Percentiles rank a stretch among this genome's conserved stretches.
Conservation (phyloP, 495 filamentous ascomycete genomes). For the Podospora conica region DNA sequence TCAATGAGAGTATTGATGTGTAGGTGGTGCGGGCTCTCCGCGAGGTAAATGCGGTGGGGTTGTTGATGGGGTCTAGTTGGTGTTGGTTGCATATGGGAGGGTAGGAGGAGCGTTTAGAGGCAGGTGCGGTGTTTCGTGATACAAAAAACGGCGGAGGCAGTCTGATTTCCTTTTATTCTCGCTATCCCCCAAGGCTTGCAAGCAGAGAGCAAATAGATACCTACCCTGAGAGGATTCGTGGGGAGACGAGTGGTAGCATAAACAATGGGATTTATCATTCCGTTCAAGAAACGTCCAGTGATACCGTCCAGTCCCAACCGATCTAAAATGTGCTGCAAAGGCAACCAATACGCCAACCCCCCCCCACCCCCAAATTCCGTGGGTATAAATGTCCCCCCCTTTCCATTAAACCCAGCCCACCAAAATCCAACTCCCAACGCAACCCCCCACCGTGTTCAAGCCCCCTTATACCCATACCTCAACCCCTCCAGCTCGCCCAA, state of each 20-base stretch:
- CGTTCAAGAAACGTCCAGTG: not conserved
- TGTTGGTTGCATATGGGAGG: not conserved
- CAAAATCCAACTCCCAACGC: not conserved
- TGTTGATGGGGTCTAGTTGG: no score
- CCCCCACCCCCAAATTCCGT: not conserved
- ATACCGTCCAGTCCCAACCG: not conserved
- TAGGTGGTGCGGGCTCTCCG: conserved; percentile 33
- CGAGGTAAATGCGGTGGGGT: not conserved
- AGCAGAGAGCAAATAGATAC: not conserved
- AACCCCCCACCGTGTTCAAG: conserved; percentile 36
- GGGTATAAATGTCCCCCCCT: not conserved
- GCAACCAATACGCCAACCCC: no score
- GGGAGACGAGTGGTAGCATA: not conserved
- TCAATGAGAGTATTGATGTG: conserved; percentile 93
- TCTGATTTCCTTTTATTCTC: not conserved
- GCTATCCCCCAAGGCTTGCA: not conserved
- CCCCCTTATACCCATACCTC: conserved; percentile 56
- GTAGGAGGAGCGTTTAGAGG: not conserved
- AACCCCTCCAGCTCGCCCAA: conserved; percentile 45
- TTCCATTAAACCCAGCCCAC: not conserved
- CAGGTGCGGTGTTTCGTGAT: not conserved
- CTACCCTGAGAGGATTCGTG: not conserved
- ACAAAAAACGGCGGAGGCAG: not conserved
- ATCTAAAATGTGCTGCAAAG: not conserved
- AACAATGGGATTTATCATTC: no score